These are phyloP conservation scores for Ophiocordyceps camponoti-leonardi DNA, from an alignment of 2,329 filamentous ascomycete species.

Conservation along the genomic window DNA sequence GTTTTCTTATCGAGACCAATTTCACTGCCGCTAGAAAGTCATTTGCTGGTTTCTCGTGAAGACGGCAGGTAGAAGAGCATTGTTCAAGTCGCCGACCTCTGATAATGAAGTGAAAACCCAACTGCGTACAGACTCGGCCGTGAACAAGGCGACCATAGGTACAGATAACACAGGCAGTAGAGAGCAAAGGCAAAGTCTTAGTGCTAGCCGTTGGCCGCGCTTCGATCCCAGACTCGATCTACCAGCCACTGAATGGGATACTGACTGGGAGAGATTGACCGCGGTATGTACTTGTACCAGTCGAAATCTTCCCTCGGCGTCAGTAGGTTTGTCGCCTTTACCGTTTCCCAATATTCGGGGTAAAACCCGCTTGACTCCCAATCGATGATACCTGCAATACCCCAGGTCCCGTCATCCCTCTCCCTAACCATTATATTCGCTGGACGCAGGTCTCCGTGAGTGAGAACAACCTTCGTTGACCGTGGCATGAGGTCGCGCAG, in stretches of 20 bases:
- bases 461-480: neutral
- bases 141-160: too few species aligned
- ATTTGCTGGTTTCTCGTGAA: neutral
- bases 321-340: neutral
- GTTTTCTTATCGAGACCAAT: neutral
- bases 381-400: constrained; percentile 2
- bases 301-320: neutral
- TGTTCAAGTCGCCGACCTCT: neutral
- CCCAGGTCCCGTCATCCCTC: neutral
- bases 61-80: neutral
- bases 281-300: neutral
- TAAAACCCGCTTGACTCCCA: neutral
- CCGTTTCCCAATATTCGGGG: neutral
- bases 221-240: neutral
- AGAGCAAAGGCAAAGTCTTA: too few species aligned
- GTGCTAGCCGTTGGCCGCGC: neutral
- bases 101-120: neutral
- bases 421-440: neutral
- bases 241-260: neutral
- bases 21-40: neutral
- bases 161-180: too few species aligned
- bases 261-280: neutral
- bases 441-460: neutral
- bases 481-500: neutral
- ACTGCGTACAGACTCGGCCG: too few species aligned